These are phyloP conservation scores for Knoxia roxburghii DNA, from an alignment of 257 asterid species.

Conservation along the genomic window DNA sequence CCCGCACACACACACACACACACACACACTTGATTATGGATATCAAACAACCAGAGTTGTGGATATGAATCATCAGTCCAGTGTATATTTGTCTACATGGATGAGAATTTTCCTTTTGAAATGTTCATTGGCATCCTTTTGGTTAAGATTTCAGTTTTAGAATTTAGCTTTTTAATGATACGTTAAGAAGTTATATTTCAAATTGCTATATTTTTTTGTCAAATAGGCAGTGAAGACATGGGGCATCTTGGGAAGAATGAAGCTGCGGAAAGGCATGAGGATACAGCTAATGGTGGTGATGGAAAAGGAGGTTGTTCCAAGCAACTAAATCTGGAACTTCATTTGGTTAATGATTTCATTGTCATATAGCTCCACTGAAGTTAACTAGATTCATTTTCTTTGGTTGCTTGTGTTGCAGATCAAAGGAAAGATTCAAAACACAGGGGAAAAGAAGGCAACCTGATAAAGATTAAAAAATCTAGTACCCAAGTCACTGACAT, in stretches of 20 bases:
- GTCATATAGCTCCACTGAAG: background rate
- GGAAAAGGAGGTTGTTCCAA: slow-evolving; percentile 21
- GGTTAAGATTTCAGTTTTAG: background rate
- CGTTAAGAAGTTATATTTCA: background rate
- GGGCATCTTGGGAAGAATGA: slow-evolving; percentile 22
- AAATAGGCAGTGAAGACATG: slow-evolving; percentile 35
- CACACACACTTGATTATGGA: background rate
- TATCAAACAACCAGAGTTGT: background rate
- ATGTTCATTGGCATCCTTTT: background rate
- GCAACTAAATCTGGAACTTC: too few relatives aligned
- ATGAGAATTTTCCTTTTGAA: background rate
- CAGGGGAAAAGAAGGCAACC: slow-evolving; percentile 29
- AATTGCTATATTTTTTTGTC: slow-evolving; percentile 5
- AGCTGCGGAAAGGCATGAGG: slow-evolving; percentile 23
- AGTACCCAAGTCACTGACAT: slow-evolving; percentile 21
- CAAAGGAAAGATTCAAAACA: slow-evolving; percentile 41
- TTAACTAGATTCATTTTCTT: background rate
- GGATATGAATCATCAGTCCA: background rate
- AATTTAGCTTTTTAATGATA: background rate
- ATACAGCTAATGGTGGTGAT: slow-evolving; percentile 24
- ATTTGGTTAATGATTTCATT: background rate
- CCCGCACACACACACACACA: too few relatives aligned
- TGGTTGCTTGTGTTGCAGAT: slow-evolving; percentile 23
- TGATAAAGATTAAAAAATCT: slow-evolving; percentile 34
- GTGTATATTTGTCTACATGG: background rate